Conservation (phyloP, 2,329 filamentous ascomycete genomes). For the Botrytis galanthina region DNA sequence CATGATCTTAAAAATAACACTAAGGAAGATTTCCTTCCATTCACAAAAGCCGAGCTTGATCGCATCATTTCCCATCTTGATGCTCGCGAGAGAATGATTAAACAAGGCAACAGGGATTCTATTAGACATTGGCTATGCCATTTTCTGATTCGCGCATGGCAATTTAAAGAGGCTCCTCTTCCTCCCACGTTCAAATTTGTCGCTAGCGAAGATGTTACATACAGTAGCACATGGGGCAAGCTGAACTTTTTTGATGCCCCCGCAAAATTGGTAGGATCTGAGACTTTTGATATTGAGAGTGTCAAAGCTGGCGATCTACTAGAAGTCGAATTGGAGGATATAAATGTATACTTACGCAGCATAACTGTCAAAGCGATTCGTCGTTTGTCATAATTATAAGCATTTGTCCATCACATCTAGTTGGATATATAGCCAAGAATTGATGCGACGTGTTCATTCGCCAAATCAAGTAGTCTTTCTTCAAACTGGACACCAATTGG, state of each 20-base stretch:
- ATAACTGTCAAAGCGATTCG: conserved; percentile 49
- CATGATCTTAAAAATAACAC: conserved; percentile 40
- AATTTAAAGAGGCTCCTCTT: conserved; percentile 47
- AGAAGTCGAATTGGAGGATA: conserved; percentile 51
- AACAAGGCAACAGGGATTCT: conserved; percentile 31
- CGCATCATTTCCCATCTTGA: conserved; percentile 33
- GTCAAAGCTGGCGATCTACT: conserved; percentile 51
- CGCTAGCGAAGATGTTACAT: neutral
- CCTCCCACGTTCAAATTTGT: conserved; percentile 46
- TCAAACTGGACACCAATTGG: neutral
- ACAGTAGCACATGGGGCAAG: neutral
- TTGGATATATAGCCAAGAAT: neutral
- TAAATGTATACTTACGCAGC: conserved; percentile 50
- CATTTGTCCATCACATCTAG: neutral
- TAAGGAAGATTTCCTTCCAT: conserved; percentile 35
- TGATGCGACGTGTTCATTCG: neutral
- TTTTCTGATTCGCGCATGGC: conserved; percentile 60
- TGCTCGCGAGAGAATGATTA: conserved; percentile 32
- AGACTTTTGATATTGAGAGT: conserved; percentile 33
- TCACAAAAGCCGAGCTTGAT: conserved; percentile 33
- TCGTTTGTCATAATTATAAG: conserved; percentile 9
- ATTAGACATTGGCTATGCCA: conserved; percentile 56
- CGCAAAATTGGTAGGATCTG: neutral
- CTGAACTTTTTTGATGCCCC: neutral
- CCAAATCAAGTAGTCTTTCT: neutral